These are phyloP conservation scores for Ajuga reptans DNA, from an alignment of 305 asterid species.

Conservation along the genomic window DNA sequence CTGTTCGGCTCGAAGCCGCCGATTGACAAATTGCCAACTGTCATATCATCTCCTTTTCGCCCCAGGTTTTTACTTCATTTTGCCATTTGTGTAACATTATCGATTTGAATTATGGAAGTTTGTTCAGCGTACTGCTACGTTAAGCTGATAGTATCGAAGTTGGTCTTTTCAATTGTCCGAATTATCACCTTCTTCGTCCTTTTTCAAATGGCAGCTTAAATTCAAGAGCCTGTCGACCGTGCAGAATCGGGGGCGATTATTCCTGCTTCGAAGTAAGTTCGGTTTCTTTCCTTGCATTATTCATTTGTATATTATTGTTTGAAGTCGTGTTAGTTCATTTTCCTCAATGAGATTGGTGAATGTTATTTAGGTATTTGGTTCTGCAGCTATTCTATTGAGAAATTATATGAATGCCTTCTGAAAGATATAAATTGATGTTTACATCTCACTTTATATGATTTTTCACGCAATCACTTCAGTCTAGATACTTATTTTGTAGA, in stretches of 20 bases:
- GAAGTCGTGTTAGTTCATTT: background rate
- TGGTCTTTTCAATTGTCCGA: background rate
- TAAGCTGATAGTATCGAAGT: background rate
- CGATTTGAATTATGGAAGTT: background rate
- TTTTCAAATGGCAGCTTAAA: conserved; percentile 26
- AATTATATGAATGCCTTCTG: background rate
- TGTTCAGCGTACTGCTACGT: background rate
- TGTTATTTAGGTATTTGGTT: background rate
- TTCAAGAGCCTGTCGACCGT: conserved; percentile 23
- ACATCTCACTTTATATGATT: background rate
- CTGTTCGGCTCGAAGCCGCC: conserved; percentile 25
- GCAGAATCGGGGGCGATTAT: conserved; percentile 46
- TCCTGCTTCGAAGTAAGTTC: conserved; percentile 60
- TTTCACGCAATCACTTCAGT: background rate
- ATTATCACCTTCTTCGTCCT: background rate
- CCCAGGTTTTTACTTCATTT: conserved; percentile 25
- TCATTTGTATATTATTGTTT: background rate
- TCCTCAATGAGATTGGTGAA: background rate
- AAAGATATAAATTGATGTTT: background rate
- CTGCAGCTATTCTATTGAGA: background rate
- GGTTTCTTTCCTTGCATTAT: background rate
- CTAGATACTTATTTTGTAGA: background rate
- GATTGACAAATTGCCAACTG: conserved; percentile 4
- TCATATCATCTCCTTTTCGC: conserved; percentile 12
- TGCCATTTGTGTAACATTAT: background rate